phyloP scores from a whole-genome alignment of 805 yeast species.

The Kregervanrija delftensis region DNA sequence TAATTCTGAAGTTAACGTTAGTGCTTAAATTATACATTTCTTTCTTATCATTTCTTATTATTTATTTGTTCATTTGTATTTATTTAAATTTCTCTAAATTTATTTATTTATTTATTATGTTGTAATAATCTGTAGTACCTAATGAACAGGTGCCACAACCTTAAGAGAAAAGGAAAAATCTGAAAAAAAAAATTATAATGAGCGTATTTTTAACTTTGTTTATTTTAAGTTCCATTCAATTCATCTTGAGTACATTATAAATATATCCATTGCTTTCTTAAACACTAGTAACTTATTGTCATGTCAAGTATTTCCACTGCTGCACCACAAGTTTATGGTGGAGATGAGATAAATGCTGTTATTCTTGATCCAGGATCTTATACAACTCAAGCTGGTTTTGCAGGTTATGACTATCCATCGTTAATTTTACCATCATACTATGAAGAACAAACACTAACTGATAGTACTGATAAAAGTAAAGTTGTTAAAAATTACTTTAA shows the following conservation, averaged over 20 bases:
- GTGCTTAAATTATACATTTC: slow-evolving; percentile 1
- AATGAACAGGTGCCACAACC: too few species aligned
- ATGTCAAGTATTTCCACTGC: slow-evolving; percentile 21
- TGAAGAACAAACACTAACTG: slow-evolving; percentile 27
- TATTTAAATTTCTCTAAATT: not conserved
- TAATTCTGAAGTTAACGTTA: slow-evolving; percentile 54
- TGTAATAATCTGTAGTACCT: too few species aligned
- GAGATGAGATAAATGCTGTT: slow-evolving; percentile 85
- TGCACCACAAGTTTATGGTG: slow-evolving; percentile 49
- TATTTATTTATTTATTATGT: not conserved
- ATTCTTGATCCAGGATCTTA: slow-evolving; percentile 89
- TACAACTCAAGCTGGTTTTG: slow-evolving; percentile 78
- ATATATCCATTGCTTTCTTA: too few species aligned
- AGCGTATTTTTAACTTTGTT: too few species aligned
- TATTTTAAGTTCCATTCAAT: too few species aligned
- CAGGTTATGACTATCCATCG: slow-evolving; percentile 88
- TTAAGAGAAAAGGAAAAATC: too few species aligned
- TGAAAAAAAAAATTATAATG: too few species aligned
- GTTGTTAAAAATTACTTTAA: slow-evolving; percentile 15
- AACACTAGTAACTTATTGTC: not conserved
- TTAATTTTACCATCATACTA: slow-evolving; percentile 67
- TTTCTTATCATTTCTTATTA: not conserved
- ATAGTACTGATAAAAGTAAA: not conserved
- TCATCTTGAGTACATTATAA: too few species aligned
- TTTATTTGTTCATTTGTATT: not conserved